These are phyloP conservation scores for Tetracladium maxilliforme DNA, from an alignment of 2,329 filamentous ascomycete genomes.

Conservation along the genomic window DNA sequence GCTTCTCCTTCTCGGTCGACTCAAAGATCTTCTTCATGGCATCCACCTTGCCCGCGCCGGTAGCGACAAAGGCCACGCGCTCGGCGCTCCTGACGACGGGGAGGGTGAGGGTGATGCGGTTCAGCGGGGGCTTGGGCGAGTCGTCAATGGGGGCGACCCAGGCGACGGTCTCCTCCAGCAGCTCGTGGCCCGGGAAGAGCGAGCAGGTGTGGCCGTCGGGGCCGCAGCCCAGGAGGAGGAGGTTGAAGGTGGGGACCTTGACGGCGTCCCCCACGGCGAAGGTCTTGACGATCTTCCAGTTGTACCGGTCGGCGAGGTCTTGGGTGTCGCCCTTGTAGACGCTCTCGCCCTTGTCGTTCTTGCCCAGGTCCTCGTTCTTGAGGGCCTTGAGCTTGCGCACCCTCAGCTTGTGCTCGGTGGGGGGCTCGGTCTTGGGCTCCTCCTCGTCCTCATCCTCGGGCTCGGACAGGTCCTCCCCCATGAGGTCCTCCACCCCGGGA, in stretches of 20 bases:
- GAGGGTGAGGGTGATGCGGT: slow-evolving; percentile 81
- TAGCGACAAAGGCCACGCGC: slow-evolving; percentile 83
- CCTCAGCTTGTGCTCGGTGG: slow-evolving; percentile 71
- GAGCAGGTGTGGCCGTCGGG: slow-evolving; percentile 97
- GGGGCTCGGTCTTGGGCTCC: too few relatives aligned
- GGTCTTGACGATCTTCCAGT: slow-evolving; percentile 68
- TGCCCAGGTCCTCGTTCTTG: too few relatives aligned
- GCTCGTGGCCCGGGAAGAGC: slow-evolving; percentile 78
- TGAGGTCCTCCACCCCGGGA: slow-evolving; percentile 45
- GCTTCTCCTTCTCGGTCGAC: slow-evolving; percentile 49
- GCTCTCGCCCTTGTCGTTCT: too few relatives aligned
- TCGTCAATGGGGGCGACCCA: slow-evolving; percentile 91
- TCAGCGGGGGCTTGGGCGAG: slow-evolving; percentile 85
- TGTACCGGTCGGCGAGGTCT: slow-evolving; percentile 87
- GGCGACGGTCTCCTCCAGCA: slow-evolving; percentile 73
- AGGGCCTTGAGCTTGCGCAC: slow-evolving; percentile 34
- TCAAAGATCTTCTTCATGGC: slow-evolving; percentile 91
- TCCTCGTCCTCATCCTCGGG: too few relatives aligned
- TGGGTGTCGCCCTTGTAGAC: slow-evolving; percentile 65
- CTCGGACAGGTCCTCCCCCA: too few relatives aligned
- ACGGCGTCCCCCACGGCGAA: slow-evolving; percentile 92
- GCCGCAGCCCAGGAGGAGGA: slow-evolving; percentile 83
- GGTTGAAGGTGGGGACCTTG: slow-evolving; percentile 86
- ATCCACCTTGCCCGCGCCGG: slow-evolving; percentile 77
- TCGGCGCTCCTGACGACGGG: slow-evolving; percentile 81